phyloP scores from a whole-genome alignment of 2,329 filamentous ascomycete species.

The Sclerotinia nivalis region DNA sequence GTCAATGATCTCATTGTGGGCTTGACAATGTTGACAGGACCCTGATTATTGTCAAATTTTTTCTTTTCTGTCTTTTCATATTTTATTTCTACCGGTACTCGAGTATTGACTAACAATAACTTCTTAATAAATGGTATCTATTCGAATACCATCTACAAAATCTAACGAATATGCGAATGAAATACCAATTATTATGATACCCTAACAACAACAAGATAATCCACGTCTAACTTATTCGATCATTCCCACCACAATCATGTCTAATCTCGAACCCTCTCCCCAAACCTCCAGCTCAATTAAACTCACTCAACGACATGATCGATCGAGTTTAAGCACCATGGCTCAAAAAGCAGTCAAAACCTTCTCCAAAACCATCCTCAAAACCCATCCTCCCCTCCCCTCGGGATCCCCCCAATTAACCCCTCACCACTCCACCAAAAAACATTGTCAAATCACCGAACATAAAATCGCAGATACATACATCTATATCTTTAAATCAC shows the following conservation, averaged over 20 bases:
- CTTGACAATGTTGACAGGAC: neutral
- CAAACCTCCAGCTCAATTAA: slow-evolving; percentile 1
- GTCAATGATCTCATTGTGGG: slow-evolving; percentile 5
- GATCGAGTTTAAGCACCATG: neutral
- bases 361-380: slow-evolving; percentile 5
- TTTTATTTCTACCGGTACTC: neutral
- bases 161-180: neutral
- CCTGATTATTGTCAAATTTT: neutral
- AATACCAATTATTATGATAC: neutral
- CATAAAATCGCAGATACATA: slow-evolving; percentile 10
- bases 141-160: neutral
- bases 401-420: neutral
- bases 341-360: slow-evolving; percentile 5
- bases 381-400: slow-evolving; percentile 3
- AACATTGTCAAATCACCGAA: slow-evolving; percentile 5
- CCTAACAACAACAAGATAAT: neutral
- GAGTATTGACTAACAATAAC: neutral
- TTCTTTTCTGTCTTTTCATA: neutral
- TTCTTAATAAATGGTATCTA: no score
- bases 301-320: slow-evolving; percentile 14
- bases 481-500: neutral
- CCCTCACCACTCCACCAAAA: neutral
- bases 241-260: neutral
- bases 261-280: neutral
- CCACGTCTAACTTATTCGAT: neutral